These are phyloP conservation scores for Plasmodium sp. DNA, from an alignment of 169 alveolate genomes.

Conservation along the genomic window DNA sequence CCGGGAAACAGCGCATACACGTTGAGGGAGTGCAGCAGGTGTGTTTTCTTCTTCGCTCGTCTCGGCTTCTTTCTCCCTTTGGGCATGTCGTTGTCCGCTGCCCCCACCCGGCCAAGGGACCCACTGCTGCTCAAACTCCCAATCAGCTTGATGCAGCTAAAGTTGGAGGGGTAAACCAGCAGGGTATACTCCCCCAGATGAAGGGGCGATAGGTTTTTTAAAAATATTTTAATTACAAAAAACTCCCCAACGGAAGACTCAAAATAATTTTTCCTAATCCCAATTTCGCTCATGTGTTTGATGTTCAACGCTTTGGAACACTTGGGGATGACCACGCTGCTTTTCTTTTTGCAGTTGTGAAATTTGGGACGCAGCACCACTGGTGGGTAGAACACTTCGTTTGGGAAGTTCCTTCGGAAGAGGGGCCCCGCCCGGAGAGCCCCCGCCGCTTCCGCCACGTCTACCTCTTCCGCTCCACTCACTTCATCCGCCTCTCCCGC, in stretches of 20 bases:
- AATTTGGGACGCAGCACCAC: conserved; percentile 24
- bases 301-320: conserved; percentile 35
- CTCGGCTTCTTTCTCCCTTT: not conserved
- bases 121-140: conserved; percentile 54
- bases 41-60: not conserved
- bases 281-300: conserved; percentile 16
- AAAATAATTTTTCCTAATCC: conserved; percentile 48
- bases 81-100: not conserved
- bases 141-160: conserved; percentile 48
- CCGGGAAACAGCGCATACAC: conserved; percentile 69
- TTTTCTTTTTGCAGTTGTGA: conserved; percentile 56
- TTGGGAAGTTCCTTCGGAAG: conserved; percentile 4
- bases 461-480: not conserved
- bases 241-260: conserved; percentile 11
- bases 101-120: not conserved
- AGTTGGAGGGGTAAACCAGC: conserved; percentile 53
- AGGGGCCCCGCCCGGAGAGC: not conserved
- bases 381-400: conserved; percentile 53
- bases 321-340: conserved; percentile 57
- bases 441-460: not conserved
- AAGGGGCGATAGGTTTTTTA: conserved; percentile 1
- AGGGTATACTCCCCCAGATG: conserved; percentile 56
- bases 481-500: not conserved
- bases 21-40: conserved; percentile 46
- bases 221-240: conserved; percentile 14